Evolutionary conservation across 495 filamentous ascomycete genomes (phyloP), one percentile per base, ranked within the genome.

Genomic region (Evernia prunastri): DNA sequence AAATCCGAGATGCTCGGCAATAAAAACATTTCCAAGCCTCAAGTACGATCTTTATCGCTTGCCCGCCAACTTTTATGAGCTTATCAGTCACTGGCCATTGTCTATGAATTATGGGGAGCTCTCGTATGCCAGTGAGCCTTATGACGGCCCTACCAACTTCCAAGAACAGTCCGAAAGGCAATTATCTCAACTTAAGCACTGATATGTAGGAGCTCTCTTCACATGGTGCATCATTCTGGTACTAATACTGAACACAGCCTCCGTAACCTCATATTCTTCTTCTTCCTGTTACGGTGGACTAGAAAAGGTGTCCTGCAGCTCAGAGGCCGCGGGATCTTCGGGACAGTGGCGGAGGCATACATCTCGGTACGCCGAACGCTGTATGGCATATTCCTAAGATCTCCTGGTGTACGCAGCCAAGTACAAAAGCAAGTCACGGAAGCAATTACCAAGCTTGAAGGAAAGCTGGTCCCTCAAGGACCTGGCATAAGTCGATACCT

Each of bases 241-340:
- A 37, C 45, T 53, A 17, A 61, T 27, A 23, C 23, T n/a, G 1
- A n/a, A 58, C 61, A 67, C 69, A 94, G 92, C 53, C 67, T 96
- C 61, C 89, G 89, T 47, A 97, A 97, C 72, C 80, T 96, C 51
- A 75, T 97, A 51, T 96, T 99, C 75, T 80, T 91, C 71, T 83
- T 94, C 64, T 97, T 97, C 78, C 73, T 97, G 47, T 79, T 97
- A 42, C 86, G 93, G 68, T 92, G 91, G 81, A 86, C 87, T 17
- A 88, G 91, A 66, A 92, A 89, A 73, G 82, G 82, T 39, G 85
- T 89, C 63, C 85, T 90, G 72, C 89, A 92, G 65, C 79, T 99
- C 68, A 89, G 89, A 69, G 95, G 95, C 67, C 90, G 92, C 70
- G 95, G 95, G 53, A 72, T 96, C 61, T 70, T 96, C 63, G 95